phyloP scores from a whole-genome alignment of 1,284 basidiomycete species.

The Mycosarcoma mackinlayi region DNA sequence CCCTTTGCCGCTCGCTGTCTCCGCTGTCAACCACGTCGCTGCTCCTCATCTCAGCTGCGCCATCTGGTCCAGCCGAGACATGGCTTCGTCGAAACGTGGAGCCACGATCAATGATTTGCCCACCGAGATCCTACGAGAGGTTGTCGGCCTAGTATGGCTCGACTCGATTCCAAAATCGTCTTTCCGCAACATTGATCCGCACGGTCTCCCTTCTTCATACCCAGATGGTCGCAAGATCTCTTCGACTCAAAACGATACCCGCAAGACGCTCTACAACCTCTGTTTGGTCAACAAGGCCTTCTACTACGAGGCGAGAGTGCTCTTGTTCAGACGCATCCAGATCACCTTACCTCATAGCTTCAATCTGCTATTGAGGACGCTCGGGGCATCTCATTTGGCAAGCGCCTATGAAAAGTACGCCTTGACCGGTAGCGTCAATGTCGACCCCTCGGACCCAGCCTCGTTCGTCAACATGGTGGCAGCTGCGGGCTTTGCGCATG shows the following conservation, averaged over 20 bases:
- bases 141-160: conserved; percentile 59
- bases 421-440: conserved; percentile 45
- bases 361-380: conserved; percentile 56
- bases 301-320: conserved; percentile 60
- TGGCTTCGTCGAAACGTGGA: conserved; percentile 33
- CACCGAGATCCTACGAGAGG: conserved; percentile 58
- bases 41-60: background rate
- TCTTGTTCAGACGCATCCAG: conserved; percentile 64
- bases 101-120: conserved; percentile 51
- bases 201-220: conserved; percentile 61
- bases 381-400: conserved; percentile 58
- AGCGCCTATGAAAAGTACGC: conserved; percentile 59
- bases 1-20: too few species aligned
- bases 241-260: conserved; percentile 55
- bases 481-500: conserved; percentile 62
- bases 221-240: conserved; percentile 59
- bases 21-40: too few species aligned
- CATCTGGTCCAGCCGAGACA: conserved; percentile 24
- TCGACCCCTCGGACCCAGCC: conserved; percentile 52
- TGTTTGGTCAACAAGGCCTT: conserved; percentile 64
- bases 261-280: conserved; percentile 59
- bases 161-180: conserved; percentile 60
- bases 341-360: conserved; percentile 66
- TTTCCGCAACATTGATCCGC: conserved; percentile 63
- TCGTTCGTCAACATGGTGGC: conserved; percentile 62